These are phyloP conservation scores for Talaromyces sp. DNA, from an alignment of 2,329 filamentous ascomycete genomes.

Conservation along the genomic window DNA sequence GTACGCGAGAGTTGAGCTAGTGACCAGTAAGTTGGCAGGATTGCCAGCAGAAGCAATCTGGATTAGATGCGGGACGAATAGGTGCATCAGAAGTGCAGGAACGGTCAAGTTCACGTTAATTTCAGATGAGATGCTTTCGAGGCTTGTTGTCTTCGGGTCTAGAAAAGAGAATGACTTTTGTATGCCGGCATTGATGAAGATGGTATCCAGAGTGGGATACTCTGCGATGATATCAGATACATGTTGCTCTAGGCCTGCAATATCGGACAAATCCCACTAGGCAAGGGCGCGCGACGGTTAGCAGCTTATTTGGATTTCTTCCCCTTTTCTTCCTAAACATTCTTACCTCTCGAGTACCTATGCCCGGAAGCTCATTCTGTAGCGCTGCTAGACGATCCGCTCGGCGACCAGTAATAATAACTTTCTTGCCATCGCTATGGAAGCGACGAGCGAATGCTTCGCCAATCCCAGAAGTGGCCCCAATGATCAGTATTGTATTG, in stretches of 20 bases:
- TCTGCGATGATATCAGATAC: constrained; percentile 21
- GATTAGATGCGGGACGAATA: constrained; percentile 24
- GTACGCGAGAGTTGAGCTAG: constrained; percentile 7
- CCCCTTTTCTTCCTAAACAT: no score
- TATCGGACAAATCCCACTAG: constrained; percentile 24
- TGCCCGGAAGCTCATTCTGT: constrained; percentile 26
- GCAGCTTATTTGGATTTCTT: not conserved
- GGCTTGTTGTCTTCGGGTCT: constrained; percentile 22
- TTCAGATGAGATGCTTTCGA: constrained; percentile 23
- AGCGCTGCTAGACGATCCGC: constrained; percentile 22
- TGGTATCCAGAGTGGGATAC: constrained; percentile 30
- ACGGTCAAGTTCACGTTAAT: constrained; percentile 29
- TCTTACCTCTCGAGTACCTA: constrained; percentile 23
- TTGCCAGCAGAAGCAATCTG: not conserved
- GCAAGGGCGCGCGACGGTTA: not conserved
- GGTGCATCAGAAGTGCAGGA: constrained; percentile 27
- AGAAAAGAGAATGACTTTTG: constrained; percentile 25
- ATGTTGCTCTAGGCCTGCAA: constrained; percentile 18
- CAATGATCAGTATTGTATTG: constrained; percentile 28
- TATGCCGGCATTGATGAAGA: constrained; percentile 33
- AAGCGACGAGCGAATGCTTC: constrained; percentile 26
- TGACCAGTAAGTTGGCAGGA: constrained; percentile 4
- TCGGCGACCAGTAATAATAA: constrained; percentile 28
- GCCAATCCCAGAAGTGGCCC: constrained; percentile 47
- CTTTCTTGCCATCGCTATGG: constrained; percentile 25